phyloP scores from a whole-genome alignment of 257 asterid species.

The Nicotiana tabacum region DNA sequence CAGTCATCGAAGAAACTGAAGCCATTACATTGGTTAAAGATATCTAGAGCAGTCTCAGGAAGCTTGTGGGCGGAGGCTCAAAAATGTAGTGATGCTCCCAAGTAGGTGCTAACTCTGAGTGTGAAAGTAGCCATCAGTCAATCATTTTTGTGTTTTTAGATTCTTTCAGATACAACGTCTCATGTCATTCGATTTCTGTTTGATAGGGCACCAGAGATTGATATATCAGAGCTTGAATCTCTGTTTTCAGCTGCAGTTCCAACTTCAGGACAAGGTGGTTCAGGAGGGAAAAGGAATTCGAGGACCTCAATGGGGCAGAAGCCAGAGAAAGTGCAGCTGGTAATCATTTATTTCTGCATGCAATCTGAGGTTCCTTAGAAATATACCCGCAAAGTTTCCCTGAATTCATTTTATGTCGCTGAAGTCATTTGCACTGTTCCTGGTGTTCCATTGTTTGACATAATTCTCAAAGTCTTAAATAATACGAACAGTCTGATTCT shows the following conservation, averaged over 20 bases:
- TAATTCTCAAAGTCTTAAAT: neutral
- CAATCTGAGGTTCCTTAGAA: neutral
- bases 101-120: slow-evolving; percentile 38
- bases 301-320: slow-evolving; percentile 58
- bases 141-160: neutral
- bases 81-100: slow-evolving; percentile 74
- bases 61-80: slow-evolving; percentile 99
- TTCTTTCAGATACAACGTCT: neutral
- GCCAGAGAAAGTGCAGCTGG: slow-evolving; percentile 94
- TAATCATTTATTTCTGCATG: slow-evolving; percentile 18
- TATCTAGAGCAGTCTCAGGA: slow-evolving; percentile 91
- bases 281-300: slow-evolving; percentile 54
- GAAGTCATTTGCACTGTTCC: neutral
- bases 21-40: slow-evolving; percentile 88
- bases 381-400: neutral
- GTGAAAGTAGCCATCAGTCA: slow-evolving; percentile 4
- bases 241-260: slow-evolving; percentile 85
- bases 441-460: neutral
- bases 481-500: neutral
- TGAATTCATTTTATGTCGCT: neutral
- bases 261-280: slow-evolving; percentile 45
- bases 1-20: slow-evolving; percentile 69
- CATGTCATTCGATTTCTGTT: slow-evolving; percentile 11
- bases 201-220: slow-evolving; percentile 91
- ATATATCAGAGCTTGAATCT: slow-evolving; percentile 84